phyloP scores from a whole-genome alignment of 2,329 filamentous ascomycete species.

The Coniochaeta ligniaria region DNA sequence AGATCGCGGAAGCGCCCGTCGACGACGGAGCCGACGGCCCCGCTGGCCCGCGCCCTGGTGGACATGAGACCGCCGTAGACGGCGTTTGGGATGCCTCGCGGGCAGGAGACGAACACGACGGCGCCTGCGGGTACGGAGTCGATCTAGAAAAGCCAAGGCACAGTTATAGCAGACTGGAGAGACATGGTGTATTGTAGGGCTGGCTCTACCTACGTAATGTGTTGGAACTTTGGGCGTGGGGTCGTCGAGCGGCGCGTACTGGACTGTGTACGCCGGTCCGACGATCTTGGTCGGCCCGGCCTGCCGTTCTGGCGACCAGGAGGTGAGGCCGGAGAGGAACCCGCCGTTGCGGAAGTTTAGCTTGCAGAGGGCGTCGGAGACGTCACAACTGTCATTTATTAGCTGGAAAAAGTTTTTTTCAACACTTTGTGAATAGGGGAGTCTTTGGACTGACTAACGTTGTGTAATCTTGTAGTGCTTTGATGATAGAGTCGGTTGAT shows the following conservation, averaged over 20 bases:
- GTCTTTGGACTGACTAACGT: too few relatives aligned
- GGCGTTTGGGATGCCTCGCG: conserved; percentile 40
- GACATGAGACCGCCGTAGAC: conserved; percentile 49
- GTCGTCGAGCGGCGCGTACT: conserved; percentile 39
- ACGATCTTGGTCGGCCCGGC: conserved; percentile 43
- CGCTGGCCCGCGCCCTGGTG: conserved; percentile 32
- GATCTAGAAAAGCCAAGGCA: too few relatives aligned
- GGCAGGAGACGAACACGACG: too few relatives aligned
- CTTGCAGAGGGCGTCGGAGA: conserved; percentile 45
- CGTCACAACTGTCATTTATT: too few relatives aligned
- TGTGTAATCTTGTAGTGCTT: conserved; percentile 23
- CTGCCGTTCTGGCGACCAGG: conserved; percentile 46
- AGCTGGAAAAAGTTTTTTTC: conserved; percentile 42
- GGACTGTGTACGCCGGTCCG: conserved; percentile 47
- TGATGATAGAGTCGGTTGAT: conserved; percentile 17
- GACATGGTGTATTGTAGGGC: too few relatives aligned
- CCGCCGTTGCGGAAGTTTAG: conserved; percentile 40
- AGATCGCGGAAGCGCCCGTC: conserved; percentile 46
- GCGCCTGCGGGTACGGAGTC: too few relatives aligned
- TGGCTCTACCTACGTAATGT: conserved; percentile 32
- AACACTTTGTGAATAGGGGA: conserved; percentile 20
- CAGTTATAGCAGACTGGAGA: too few relatives aligned
- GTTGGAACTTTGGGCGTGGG: conserved; percentile 33
- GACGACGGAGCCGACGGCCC: conserved; percentile 40
- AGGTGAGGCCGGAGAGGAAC: conserved; percentile 44